Base-by-base conservation (phyloP, 2,329 filamentous ascomycete species). In the Nigrospora oryzae region DNA sequence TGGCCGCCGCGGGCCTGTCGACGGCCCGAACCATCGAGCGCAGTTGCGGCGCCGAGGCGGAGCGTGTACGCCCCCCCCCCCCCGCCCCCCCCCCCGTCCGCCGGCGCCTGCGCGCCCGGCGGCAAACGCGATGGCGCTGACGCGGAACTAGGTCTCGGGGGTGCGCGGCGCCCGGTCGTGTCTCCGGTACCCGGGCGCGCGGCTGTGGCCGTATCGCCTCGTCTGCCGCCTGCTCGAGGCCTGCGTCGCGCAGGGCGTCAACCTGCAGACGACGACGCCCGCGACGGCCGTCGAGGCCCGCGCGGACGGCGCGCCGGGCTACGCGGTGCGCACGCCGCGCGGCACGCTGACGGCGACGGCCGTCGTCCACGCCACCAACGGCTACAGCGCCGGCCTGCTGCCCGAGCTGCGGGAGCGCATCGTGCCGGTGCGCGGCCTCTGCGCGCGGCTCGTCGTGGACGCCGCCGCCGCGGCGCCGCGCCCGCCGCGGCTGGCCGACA, bases 401-500 rank as follows among this genome's bases (percentile, higher is more conserved):
- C 46, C 46, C 4, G 46, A 48, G 33, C 40, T 44, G 34, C 40
- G 19, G 14, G 14, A 44, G 7, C 19, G 32, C 6, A 48, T 48
- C 46, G 35, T 35, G 1, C 46, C 46, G 3, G 46, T 48, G 13
- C 46, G 42, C 13, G 46, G 46, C n/a, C 42, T 39, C 17, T 48
- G 46, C 41, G 52, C 53, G 15, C 52, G 45, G 13, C 53, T 56
- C 28, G 43, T 47, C 3, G 40, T 43, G 1, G 15, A 28, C 13
- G 33, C 40, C 8, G 19, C 4, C 19, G 6, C 6, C 19, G 19
- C 19, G 19, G 4, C 19, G 19, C 16, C 36, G 6, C 43, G 8
- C 19, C 44, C n/a, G 19, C 50, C 53, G 11, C 32, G 46, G 14
- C 38, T 54, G 1, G 46, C 51, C 1, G 54, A 53, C 38, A 51